A percentile compares a stretch with the other conserved stretches of the same genome.
phyloP scores from a whole-genome alignment of 306 rosid genomes.

The Corylus avellana region DNA sequence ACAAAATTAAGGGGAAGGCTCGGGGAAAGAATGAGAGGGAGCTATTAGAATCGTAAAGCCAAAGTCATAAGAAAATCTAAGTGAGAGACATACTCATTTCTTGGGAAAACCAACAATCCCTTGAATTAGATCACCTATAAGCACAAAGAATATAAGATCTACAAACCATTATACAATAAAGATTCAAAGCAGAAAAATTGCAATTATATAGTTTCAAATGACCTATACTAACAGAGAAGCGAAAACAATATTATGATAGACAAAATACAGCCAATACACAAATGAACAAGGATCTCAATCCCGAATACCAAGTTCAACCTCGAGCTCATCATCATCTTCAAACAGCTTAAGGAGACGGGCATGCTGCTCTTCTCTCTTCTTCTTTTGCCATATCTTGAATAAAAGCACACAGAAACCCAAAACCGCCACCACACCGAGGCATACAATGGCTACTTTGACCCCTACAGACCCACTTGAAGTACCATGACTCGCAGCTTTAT shows the following conservation, averaged over 20 bases:
- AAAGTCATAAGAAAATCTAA: background rate
- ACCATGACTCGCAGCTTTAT: constrained; percentile 34
- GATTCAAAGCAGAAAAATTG: background rate
- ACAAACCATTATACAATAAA: background rate
- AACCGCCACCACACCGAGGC: constrained; percentile 47
- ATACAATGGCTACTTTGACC: constrained; percentile 45
- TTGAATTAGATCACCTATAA: constrained; percentile 2
- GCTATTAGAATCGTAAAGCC: background rate
- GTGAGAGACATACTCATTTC: background rate
- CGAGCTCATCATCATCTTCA: constrained; percentile 91
- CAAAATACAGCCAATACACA: constrained; percentile 1
- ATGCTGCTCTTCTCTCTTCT: constrained; percentile 82
- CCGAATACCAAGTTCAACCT: constrained; percentile 84
- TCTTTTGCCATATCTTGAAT: constrained; percentile 77
- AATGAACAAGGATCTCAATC: constrained; percentile 49
- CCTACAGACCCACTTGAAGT: constrained; percentile 46
- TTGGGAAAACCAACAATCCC: background rate
- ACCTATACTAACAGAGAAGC: background rate
- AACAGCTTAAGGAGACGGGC: constrained; percentile 88
- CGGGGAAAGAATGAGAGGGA: background rate
- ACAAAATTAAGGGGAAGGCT: background rate
- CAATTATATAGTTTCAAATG: background rate
- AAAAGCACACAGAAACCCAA: constrained; percentile 50
- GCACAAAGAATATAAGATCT: background rate
- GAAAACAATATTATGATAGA: background rate